Base-by-base conservation (phyloP, 2,329 filamentous ascomycete genomes). In the Penicillium freii region DNA sequence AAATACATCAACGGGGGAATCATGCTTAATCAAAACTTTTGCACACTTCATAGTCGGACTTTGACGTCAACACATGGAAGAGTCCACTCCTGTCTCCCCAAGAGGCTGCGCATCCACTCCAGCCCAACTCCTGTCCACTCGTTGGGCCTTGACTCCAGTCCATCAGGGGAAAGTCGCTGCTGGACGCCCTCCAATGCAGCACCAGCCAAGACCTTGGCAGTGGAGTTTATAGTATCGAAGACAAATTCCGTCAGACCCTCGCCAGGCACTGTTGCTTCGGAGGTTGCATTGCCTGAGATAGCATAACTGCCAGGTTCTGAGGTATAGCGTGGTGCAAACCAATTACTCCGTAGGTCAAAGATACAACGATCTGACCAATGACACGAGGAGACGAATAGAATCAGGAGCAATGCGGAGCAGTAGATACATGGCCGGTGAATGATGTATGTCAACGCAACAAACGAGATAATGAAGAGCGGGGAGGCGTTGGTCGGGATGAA, bases 401-500 rank as follows among this genome's bases (percentile, higher is more conserved):
- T 92, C 64, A 96, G 84, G 48, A 99, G 90, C 53, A 99, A 88
- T 61, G 97, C 87, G 60, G 92, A 96, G 84, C 94, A 99, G 83
- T 99, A 99, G 67, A 96, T 88, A 80, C 94, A 99, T 53, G 94
- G 94, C 54, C 93, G 88, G 78, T 97, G 96, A 69, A 99, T 87
- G 77, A 96, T 90, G 81, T 96, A 97, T 64, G 92, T 96, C 75
- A 92, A 91, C 64, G 91, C 83, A 79, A 99, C 88, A 82, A 94
- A 91, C 77, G 91, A 84, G 78, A 93, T 85, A 73, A 94, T 90
- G 79, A 93, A 92, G 69, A 90, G 84, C 27, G 90, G 90, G 57
- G 89, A 92, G 66, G 90, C 89, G 74, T 92, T 92, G 58, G 90
- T 91, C 51, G 90, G 90, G 67, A 94, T 92, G 77, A 94, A 92